Conservation (phyloP, 352 stramenopile species). For the Thraustochytrium aureum region DNA sequence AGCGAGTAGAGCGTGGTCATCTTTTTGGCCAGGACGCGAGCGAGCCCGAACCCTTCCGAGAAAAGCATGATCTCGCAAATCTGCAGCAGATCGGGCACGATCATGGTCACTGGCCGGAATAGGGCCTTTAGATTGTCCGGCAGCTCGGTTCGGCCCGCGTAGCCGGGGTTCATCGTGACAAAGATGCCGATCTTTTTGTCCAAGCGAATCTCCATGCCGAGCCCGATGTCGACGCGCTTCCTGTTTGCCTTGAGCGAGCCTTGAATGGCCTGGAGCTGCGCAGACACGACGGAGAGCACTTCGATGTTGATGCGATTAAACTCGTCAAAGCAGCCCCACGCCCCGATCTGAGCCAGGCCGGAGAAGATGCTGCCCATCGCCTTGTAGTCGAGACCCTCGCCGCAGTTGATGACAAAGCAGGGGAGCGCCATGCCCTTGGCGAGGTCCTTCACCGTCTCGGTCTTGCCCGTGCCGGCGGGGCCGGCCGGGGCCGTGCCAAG, state of each 20-base stretch:
- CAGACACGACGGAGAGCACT: conserved; percentile 98
- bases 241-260: conserved; percentile 85
- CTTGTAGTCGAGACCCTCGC: conserved; percentile 99
- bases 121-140: conserved; percentile 99
- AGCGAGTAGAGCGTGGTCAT: conserved; percentile 95
- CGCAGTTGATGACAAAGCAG: conserved; percentile 99
- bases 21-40: conserved; percentile 94
- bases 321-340: conserved; percentile 99
- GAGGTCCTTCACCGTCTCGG: conserved; percentile 99
- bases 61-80: conserved; percentile 99
- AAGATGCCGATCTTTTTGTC: conserved; percentile 98
- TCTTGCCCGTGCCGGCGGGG: conserved; percentile 99
- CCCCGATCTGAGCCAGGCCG: conserved; percentile 98
- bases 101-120: conserved; percentile 99
- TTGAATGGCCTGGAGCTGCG: conserved; percentile 99
- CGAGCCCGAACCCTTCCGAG: conserved; percentile 98
- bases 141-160: conserved; percentile 96
- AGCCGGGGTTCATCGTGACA: conserved; percentile 99
- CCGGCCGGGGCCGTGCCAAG: conserved; percentile 98
- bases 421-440: conserved; percentile 97
- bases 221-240: conserved; percentile 55
- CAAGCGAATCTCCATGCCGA: conserved; percentile 75
- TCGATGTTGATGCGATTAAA: conserved; percentile 99
- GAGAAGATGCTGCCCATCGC: conserved; percentile 99
- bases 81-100: conserved; percentile 96